Percentiles rank a stretch among this genome's conserved stretches.
phyloP scores from a whole-genome alignment of 768 basidiomycete species.

The Trametes coccinea region DNA sequence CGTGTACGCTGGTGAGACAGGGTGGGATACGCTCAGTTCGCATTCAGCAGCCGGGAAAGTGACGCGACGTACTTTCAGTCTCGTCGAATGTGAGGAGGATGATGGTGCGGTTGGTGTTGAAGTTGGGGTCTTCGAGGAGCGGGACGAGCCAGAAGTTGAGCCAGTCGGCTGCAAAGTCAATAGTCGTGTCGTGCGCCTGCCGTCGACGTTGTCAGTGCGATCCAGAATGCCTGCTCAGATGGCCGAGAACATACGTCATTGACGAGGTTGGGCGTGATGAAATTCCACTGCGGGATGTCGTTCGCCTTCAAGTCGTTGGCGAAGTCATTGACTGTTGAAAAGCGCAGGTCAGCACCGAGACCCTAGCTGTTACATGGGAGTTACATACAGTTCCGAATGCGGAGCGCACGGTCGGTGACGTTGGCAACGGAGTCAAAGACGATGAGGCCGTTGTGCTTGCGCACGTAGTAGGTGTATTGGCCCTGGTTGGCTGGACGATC shows the following conservation, averaged over 20 bases:
- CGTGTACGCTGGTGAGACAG: slow-evolving; percentile 22
- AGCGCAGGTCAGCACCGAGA: neutral
- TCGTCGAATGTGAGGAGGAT: slow-evolving; percentile 68
- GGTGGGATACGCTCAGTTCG: too few species aligned
- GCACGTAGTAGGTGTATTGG: slow-evolving; percentile 50
- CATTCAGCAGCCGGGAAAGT: neutral
- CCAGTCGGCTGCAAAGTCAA: slow-evolving; percentile 49
- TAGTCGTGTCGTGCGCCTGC: slow-evolving; percentile 52
- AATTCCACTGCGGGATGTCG: slow-evolving; percentile 58
- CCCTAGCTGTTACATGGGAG: neutral
- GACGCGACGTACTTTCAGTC: slow-evolving; percentile 34
- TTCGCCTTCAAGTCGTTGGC: slow-evolving; percentile 51
- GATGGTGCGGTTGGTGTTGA: slow-evolving; percentile 56
- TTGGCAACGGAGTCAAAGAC: slow-evolving; percentile 52
- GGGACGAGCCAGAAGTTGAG: slow-evolving; percentile 52
- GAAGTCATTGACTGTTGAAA: slow-evolving; percentile 50
- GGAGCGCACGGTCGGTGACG: slow-evolving; percentile 40
- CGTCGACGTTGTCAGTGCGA: neutral
- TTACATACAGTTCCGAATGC: slow-evolving; percentile 48
- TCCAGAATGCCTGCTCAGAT: too few species aligned
- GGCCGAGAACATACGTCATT: slow-evolving; percentile 43
- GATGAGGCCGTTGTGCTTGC: slow-evolving; percentile 58
- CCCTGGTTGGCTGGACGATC: slow-evolving; percentile 5
- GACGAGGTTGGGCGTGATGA: slow-evolving; percentile 60
- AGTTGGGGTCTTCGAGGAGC: slow-evolving; percentile 47